Conservation (phyloP, 192 early-diverging fungal genomes). For the Coemansia aciculifera region DNA sequence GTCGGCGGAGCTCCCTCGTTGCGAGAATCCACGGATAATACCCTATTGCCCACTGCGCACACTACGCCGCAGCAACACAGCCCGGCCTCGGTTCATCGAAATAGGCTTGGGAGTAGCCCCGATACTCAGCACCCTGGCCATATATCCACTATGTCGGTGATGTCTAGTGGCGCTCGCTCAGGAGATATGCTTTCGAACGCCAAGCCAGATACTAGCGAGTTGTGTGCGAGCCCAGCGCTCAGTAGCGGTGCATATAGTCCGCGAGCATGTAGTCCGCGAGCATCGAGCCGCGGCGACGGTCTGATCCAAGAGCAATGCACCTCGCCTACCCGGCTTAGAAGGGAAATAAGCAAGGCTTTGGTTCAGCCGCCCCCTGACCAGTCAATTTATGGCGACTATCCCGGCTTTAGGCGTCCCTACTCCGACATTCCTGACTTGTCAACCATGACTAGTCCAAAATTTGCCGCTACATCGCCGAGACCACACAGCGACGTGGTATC, state of each 20-base stretch:
- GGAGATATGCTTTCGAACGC: neutral
- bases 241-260: neutral
- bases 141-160: conserved; percentile 2
- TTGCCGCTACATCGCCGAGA: neutral
- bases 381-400: neutral
- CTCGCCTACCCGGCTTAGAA: neutral
- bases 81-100: conserved; percentile 16
- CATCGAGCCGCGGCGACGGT: neutral
- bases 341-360: neutral
- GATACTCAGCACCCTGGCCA: conserved; percentile 8
- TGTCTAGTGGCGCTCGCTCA: neutral
- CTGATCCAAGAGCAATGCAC: neutral
- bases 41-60: neutral
- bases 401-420: neutral
- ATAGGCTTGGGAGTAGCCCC: conserved; percentile 9
- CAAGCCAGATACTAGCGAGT: neutral
- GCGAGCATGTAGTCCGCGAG: neutral
- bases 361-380: neutral
- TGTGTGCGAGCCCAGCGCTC: neutral
- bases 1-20: neutral
- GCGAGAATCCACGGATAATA: neutral
- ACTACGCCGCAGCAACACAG: conserved; percentile 18
- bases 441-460: neutral
- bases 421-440: neutral
- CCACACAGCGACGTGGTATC: neutral